Conservation (phyloP, 129 eudicot species). For the Flaveria trinervia region DNA sequence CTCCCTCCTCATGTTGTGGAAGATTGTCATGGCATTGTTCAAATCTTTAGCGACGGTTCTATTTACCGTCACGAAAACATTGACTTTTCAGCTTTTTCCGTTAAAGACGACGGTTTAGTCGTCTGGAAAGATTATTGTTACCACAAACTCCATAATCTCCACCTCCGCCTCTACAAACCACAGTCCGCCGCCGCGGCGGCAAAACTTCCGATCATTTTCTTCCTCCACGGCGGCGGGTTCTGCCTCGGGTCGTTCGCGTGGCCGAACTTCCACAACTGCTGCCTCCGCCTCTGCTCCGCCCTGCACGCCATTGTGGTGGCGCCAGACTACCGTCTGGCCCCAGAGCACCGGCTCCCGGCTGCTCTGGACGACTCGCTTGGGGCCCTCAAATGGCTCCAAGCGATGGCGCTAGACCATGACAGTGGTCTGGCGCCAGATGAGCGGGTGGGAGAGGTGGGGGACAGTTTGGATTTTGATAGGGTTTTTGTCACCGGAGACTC, state of each 20-base stretch:
- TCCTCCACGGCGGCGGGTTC: conserved; percentile 86
- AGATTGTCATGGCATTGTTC: conserved; percentile 68
- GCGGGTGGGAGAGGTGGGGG: conserved; percentile 38
- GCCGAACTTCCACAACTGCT: conserved; percentile 69
- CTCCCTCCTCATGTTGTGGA: conserved; percentile 64
- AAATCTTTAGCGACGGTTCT: conserved; percentile 72
- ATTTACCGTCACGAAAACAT: conserved; percentile 42
- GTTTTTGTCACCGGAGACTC: conserved; percentile 76
- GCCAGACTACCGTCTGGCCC: conserved; percentile 91
- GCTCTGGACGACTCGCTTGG: conserved; percentile 57
- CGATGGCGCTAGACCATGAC: conserved; percentile 13
- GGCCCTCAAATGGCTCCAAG: conserved; percentile 60
- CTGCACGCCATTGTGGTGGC: conserved; percentile 64
- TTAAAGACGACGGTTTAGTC: conserved; percentile 58
- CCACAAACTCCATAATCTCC: conserved; percentile 45
- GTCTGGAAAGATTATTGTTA: conserved; percentile 60
- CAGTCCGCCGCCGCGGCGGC: conserved; percentile 28
- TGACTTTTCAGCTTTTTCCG: conserved; percentile 31
- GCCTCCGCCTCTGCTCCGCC: conserved; percentile 61
- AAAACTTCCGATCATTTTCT: conserved; percentile 58
- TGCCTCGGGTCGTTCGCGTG: conserved; percentile 72
- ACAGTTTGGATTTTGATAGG: conserved; percentile 56
- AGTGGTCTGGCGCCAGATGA: background rate
- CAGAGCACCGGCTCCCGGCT: conserved; percentile 86
- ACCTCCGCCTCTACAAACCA: conserved; percentile 78